Evolutionary conservation across 2,329 filamentous ascomycete genomes (phyloP), one percentile per base, ranked within the genome.

Genomic region (Hypoxylon rubiginosum): DNA sequence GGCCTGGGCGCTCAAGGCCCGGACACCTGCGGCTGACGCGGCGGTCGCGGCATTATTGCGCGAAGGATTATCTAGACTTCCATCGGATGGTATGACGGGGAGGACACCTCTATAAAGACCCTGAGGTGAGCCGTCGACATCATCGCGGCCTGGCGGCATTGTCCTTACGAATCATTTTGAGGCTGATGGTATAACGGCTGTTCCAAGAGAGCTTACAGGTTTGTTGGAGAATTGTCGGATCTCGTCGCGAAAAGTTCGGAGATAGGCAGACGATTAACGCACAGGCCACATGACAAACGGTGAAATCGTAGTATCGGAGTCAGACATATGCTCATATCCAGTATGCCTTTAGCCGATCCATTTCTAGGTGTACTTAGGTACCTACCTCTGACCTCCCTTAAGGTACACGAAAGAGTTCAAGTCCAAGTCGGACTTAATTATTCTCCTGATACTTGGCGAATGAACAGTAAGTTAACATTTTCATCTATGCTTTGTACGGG

Each of bases 1-100:
- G 73, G 93, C 84, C 76, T 97, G 92, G 7, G 93, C 91, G 72
- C 91, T 94, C 68, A 97, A 79, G 28, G 94, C 94, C 50, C 94
- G 91, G 68, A 94, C 92, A 43, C 92, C 89, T 21, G 94, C 94
- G 4, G 94, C 94, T 21, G 92, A 94, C n/a, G 92, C 92, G 51
- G 92, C 94, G 2, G 86, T 88, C 5, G 86, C 85, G 39, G 85
- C 85, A 75, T 87, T 86, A 75, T 78, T 86, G 58, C 84, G 81
- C 6, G 83, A 81, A 41, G 83, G 78, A 58, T 83, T 82, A 65
- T 85, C 83, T 30, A 83, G 79, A 8, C 79, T 76, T 49, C 76
- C 75, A 8, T 80, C 82, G 11, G 77, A 77, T 8, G 83, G 82
- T 2, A 83, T 68, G 21, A 81, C 82, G 36, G 84, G 84, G 4